phyloP scores from a whole-genome alignment of 495 filamentous ascomycete genomes.

The Daldinia caldariorum region DNA sequence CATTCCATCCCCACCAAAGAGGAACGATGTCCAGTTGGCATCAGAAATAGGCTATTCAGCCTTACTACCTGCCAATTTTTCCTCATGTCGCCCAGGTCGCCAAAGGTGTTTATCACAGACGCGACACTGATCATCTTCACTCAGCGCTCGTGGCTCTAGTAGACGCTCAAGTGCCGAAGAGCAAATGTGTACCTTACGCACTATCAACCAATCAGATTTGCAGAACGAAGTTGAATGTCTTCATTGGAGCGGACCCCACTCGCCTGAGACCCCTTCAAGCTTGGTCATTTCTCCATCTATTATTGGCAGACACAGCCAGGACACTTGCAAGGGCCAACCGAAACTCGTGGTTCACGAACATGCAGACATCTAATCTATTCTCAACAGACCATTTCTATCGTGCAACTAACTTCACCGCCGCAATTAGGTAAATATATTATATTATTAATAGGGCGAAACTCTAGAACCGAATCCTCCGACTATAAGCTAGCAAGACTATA shows the following conservation, averaged over 20 bases:
- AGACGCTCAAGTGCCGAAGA: conserved; percentile 10
- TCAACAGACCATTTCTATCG: conserved; percentile 2
- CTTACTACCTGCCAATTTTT: too few relatives aligned
- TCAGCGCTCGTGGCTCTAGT: conserved; percentile 11
- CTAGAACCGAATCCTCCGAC: background rate
- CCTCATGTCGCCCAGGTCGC: background rate
- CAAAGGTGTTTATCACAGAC: conserved; percentile 4
- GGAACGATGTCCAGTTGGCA: background rate
- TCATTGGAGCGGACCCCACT: conserved; percentile 4
- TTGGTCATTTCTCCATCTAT: conserved; percentile 19
- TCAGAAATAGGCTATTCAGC: background rate
- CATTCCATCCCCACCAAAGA: background rate
- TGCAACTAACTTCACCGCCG: background rate
- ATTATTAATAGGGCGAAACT: background rate
- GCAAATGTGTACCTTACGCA: background rate
- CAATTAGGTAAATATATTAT: background rate
- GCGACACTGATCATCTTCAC: conserved; percentile 17
- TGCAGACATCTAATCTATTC: conserved; percentile 10
- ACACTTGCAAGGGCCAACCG: background rate
- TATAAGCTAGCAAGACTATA: too few relatives aligned
- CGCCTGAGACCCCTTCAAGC: conserved; percentile 18
- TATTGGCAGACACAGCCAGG: conserved; percentile 19
- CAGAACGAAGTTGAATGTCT: background rate
- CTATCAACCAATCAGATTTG: conserved; percentile 6
- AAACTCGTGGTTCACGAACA: background rate